Evolutionary conservation across 2,329 filamentous ascomycete species (phyloP).

Genomic region (Xylaria sp.): DNA sequence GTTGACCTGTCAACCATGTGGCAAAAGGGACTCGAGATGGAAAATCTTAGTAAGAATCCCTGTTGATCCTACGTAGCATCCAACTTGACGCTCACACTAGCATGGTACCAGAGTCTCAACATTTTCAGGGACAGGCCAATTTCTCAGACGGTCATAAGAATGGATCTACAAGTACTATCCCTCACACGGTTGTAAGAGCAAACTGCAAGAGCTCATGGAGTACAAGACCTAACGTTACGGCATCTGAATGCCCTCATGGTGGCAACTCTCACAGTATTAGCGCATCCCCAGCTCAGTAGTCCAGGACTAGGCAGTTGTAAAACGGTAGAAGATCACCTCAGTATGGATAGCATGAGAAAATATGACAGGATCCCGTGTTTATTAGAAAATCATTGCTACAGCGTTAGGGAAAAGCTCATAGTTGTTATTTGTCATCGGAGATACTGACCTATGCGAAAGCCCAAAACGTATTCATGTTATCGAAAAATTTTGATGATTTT

Average conservation of each 20-base stretch:
- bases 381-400: not conserved
- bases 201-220: no score
- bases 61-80: conserved; percentile 14
- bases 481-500: no score
- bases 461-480: not conserved
- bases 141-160: not conserved
- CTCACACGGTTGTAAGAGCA: not conserved
- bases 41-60: conserved; percentile 10
- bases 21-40: conserved; percentile 20
- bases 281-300: not conserved
- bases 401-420: not conserved
- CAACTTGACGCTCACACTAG: not conserved
- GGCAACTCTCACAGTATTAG: not conserved
- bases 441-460: not conserved
- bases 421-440: no score
- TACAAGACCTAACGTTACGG: not conserved
- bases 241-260: not conserved
- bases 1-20: conserved; percentile 34
- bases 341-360: not conserved
- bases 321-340: not conserved
- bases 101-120: conserved; percentile 1
- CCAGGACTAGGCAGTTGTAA: not conserved
- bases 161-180: not conserved
- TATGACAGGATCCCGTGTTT: not conserved
- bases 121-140: not conserved